Evolutionary conservation across 495 filamentous ascomycete species (phyloP), one percentile per base, ranked within the genome.

Genomic region (Tuber umbilicatum): DNA sequence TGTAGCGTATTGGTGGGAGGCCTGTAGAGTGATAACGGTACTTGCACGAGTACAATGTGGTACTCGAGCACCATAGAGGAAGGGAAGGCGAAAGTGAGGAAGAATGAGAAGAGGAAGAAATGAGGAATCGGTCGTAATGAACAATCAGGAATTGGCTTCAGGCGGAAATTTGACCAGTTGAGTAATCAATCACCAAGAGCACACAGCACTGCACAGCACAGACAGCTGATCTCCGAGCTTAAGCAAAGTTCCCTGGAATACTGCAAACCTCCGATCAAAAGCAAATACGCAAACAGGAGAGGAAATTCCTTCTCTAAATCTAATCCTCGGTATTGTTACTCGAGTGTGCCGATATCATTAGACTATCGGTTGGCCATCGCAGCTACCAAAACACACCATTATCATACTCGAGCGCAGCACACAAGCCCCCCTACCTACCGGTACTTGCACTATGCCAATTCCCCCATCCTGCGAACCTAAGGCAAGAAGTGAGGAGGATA

Each of bases 211-310:
- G 9, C 9, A 27, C 23, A 60, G 55, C 55, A 64, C 55, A 7
- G 31, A 19, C 31, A 64, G 55, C 55, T 35, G 55, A 64, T 64
- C 55, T 64, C 55, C 16, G 27, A 14, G 27, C 55, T 10, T 17
- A 35, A 64, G 31, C 55, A 64, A 64, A 16, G 55, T 27, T 64
- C 3, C 55, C 55, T 64, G 14, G 55, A 64, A 35, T 64, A 35
- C 55, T 64, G 27, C 55, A 31, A 64, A 64, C 55, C 55, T 35
- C 55, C 55, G 55, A 35, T 64, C 27, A 64, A 64, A 64, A 64
- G 55, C 55, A 64, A 64, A 17, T 64, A 64, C 55, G n/a, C 27
- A 64, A 5, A 35, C 10, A 17, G 47, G 23, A 55, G 47, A 27
- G n/a, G n/a, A 2, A 27, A 55, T 55, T 55, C 47, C 47, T 55